A percentile compares a stretch with the other conserved stretches of the same genome.
Conservation (phyloP, 257 asterid genomes). For the Solanum clarkiae region DNA sequence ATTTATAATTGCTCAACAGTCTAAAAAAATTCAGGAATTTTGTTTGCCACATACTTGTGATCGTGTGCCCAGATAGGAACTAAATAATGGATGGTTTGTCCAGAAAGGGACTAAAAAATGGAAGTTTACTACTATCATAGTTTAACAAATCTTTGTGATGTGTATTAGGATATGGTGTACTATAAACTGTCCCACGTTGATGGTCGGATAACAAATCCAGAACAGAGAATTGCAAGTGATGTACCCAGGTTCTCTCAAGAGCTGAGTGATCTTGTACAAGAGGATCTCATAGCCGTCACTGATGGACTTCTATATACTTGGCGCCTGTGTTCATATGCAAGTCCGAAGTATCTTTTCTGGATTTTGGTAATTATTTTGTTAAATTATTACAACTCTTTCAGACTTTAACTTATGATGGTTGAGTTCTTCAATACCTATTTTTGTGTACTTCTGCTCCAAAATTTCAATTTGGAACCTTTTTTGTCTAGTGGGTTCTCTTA, state of each 20-base stretch:
- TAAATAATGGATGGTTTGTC: not conserved
- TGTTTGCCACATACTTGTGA: not conserved
- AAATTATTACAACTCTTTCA: not conserved
- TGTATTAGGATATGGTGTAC: conserved; percentile 82
- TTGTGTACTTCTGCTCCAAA: not conserved
- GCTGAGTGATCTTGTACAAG: conserved; percentile 97
- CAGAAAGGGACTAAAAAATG: not conserved
- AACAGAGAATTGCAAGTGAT: conserved; percentile 97
- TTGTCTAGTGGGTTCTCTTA: conserved; percentile 4
- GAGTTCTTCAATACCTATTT: not conserved
- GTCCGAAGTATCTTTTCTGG: conserved; percentile 96
- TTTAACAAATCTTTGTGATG: not conserved
- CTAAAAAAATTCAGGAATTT: not conserved
- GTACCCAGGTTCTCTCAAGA: conserved; percentile 93
- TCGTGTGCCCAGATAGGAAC: not conserved
- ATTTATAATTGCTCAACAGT: not conserved
- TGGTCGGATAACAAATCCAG: conserved; percentile 90
- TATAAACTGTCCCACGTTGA: conserved; percentile 98
- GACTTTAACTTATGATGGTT: not conserved
- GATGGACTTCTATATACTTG: conserved; percentile 92
- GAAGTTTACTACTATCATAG: not conserved
- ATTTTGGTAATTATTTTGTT: conserved; percentile 48
- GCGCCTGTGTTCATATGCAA: conserved; percentile 98
- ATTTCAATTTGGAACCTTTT: conserved; percentile 2
- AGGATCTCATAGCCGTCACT: conserved; percentile 82